Evolutionary conservation across 495 filamentous ascomycete species (phyloP).

Genomic region (Tuber brumale): DNA sequence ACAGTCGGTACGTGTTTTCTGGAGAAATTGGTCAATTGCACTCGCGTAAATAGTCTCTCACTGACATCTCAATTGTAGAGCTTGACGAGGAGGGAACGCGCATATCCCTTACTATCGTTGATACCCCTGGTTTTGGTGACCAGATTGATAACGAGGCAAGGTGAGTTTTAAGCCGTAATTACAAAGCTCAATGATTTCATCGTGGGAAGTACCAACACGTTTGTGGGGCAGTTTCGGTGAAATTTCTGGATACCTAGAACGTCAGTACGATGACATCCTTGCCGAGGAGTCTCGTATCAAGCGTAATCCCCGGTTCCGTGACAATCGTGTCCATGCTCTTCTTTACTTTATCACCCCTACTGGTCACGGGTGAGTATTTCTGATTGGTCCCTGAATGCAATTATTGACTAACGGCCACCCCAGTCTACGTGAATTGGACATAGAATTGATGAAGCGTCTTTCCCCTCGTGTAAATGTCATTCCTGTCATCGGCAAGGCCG

Average conservation of each 20-base stretch:
- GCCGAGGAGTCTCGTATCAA: slow-evolving; percentile 99
- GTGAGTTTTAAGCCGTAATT: slow-evolving; percentile 52
- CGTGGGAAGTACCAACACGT: slow-evolving; percentile 37
- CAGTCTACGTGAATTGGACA: slow-evolving; percentile 94
- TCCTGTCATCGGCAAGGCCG: slow-evolving; percentile 95
- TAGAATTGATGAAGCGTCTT: slow-evolving; percentile 98
- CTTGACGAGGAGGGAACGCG: slow-evolving; percentile 97
- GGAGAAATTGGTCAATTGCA: slow-evolving; percentile 14
- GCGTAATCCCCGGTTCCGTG: slow-evolving; percentile 98
- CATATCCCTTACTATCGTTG: slow-evolving; percentile 95
- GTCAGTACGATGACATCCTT: slow-evolving; percentile 98
- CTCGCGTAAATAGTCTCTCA: background rate
- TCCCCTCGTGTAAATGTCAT: slow-evolving; percentile 98
- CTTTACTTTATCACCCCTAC: slow-evolving; percentile 99
- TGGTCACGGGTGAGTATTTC: slow-evolving; percentile 69
- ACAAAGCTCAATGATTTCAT: slow-evolving; percentile 76
- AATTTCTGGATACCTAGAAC: slow-evolving; percentile 94
- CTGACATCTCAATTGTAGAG: slow-evolving; percentile 51
- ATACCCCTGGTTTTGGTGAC: slow-evolving; percentile 97
- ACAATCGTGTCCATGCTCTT: slow-evolving; percentile 95
- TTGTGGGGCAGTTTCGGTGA: slow-evolving; percentile 70
- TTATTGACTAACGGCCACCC: slow-evolving; percentile 31
- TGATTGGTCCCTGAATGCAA: background rate
- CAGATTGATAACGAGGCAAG: slow-evolving; percentile 99
- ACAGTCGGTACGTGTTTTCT: slow-evolving; percentile 71